Conservation (phyloP, 345 rosid species). For the Brassica cretica region DNA sequence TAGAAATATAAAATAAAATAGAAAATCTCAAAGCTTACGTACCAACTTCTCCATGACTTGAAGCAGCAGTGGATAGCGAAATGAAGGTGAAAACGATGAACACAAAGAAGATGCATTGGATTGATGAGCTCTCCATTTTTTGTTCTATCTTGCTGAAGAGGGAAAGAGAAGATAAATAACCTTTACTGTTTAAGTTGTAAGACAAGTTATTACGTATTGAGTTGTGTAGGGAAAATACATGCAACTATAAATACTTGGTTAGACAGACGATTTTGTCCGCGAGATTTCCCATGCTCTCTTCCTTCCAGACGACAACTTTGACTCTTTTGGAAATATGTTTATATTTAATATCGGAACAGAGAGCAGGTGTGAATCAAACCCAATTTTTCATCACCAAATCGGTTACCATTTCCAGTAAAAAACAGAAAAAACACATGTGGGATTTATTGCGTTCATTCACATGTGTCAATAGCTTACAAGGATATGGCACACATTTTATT, state of each 20-base stretch:
- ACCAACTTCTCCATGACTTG: slow-evolving; percentile 40
- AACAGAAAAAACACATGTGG: neutral
- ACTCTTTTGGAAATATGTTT: slow-evolving; percentile 13
- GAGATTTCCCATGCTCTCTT: slow-evolving; percentile 13
- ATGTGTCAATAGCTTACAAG: neutral
- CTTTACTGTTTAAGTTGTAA: neutral
- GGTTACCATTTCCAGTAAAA: neutral
- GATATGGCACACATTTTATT: slow-evolving; percentile 24
- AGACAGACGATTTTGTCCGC: slow-evolving; percentile 27
- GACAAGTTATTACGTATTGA: slow-evolving; percentile 4
- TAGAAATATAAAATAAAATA: too few relatives aligned
- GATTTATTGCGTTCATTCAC: slow-evolving; percentile 14
- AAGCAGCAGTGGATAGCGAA: slow-evolving; percentile 20
- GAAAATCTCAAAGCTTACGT: neutral
- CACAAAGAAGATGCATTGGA: slow-evolving; percentile 21
- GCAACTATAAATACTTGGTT: slow-evolving; percentile 27
- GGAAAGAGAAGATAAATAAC: neutral
- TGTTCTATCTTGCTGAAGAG: slow-evolving; percentile 1
- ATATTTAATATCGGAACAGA: neutral
- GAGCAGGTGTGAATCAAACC: slow-evolving; percentile 24
- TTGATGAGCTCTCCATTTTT: slow-evolving; percentile 22
- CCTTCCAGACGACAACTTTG: slow-evolving; percentile 33
- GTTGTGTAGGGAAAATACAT: slow-evolving; percentile 15
- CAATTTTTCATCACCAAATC: slow-evolving; percentile 20
- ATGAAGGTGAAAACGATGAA: slow-evolving; percentile 9